Conservation (phyloP, 2,329 filamentous ascomycete genomes). For the Colletotrichum horii region DNA sequence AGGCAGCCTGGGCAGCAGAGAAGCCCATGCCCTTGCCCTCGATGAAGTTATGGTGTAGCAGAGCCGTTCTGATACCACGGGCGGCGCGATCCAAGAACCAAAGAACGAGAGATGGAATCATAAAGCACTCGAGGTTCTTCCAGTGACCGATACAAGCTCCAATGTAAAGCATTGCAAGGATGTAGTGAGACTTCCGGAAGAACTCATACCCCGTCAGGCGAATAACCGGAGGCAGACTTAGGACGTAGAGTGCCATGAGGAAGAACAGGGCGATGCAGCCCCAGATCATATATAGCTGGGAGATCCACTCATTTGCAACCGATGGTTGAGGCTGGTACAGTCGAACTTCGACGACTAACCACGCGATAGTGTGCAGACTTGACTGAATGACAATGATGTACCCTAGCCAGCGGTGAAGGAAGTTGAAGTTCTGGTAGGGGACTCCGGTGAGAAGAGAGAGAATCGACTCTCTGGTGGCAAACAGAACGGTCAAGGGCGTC, state of each 20-base stretch:
- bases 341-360: constrained; percentile 69
- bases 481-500: constrained; percentile 71
- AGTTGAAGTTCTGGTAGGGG: constrained; percentile 79
- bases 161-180: constrained; percentile 76
- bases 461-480: constrained; percentile 72
- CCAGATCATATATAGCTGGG: constrained; percentile 74
- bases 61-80: constrained; percentile 60
- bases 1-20: constrained; percentile 51
- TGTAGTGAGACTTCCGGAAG: constrained; percentile 77
- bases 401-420: constrained; percentile 78
- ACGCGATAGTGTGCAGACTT: constrained; percentile 72
- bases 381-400: constrained; percentile 75
- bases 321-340: constrained; percentile 76
- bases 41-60: constrained; percentile 66
- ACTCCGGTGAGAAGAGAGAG: constrained; percentile 74
- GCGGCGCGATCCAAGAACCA: constrained; percentile 69
- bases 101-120: constrained; percentile 69
- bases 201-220: constrained; percentile 75
- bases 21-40: constrained; percentile 54
- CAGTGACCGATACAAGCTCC: constrained; percentile 80
- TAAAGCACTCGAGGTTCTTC: constrained; percentile 70
- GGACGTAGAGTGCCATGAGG: constrained; percentile 63
- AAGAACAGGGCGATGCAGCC: constrained; percentile 73
- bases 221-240: constrained; percentile 64
- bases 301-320: constrained; percentile 61